Conservation (phyloP, 2,329 filamentous ascomycete genomes). For the Didymellaceae sp. region DNA sequence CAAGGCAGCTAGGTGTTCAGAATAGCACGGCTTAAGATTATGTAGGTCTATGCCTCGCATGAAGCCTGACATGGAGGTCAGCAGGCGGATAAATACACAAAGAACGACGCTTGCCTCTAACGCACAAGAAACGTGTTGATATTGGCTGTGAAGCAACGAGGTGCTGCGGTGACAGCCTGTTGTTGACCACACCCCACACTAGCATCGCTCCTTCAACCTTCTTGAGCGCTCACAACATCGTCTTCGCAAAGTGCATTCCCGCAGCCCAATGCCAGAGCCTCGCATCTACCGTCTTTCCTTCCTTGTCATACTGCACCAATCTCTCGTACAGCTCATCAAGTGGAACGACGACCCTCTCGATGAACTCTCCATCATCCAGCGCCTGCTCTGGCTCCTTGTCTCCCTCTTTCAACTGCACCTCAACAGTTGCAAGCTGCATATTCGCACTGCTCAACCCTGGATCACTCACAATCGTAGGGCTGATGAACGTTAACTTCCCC, state of each 20-base stretch:
- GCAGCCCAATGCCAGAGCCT: slow-evolving; percentile 68
- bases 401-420: slow-evolving; percentile 60
- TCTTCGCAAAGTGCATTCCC: slow-evolving; percentile 59
- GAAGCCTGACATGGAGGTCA: no score
- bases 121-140: no score
- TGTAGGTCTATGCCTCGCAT: no score
- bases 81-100: no score
- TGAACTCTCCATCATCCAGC: slow-evolving; percentile 67
- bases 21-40: no score
- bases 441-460: slow-evolving; percentile 67
- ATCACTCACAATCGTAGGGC: slow-evolving; percentile 71
- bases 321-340: slow-evolving; percentile 63
- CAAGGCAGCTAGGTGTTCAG: no score
- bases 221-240: slow-evolving; percentile 39
- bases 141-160: no score
- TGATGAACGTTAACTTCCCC: slow-evolving; percentile 59
- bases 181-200: no score
- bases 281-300: slow-evolving; percentile 62
- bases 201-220: no score
- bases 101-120: no score
- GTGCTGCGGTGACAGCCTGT: no score
- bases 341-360: slow-evolving; percentile 65
- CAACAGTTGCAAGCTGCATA: slow-evolving; percentile 67
- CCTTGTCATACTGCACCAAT: slow-evolving; percentile 54
- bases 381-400: slow-evolving; percentile 62